phyloP scores from a whole-genome alignment of 2,329 filamentous ascomycete species.

The Hirsutella thompsonii region DNA sequence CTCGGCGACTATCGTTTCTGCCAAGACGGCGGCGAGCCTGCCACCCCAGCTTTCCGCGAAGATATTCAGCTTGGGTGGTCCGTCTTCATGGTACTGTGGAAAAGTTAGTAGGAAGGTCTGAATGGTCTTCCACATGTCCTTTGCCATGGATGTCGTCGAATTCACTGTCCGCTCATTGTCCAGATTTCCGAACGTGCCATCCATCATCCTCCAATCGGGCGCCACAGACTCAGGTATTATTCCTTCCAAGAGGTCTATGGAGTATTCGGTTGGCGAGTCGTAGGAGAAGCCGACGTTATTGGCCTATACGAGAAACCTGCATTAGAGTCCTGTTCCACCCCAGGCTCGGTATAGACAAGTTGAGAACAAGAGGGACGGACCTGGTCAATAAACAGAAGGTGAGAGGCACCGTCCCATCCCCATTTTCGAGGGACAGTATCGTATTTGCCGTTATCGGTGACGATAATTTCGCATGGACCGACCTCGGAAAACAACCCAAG shows the following conservation, averaged over 20 bases:
- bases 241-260: constrained; percentile 32
- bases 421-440: constrained; percentile 45
- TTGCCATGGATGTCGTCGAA: no score
- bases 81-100: constrained; percentile 38
- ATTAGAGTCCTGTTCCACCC: no score
- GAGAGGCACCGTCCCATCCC: constrained; percentile 48
- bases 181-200: no score
- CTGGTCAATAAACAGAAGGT: constrained; percentile 45
- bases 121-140: constrained; percentile 51
- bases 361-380: constrained; percentile 20
- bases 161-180: no score
- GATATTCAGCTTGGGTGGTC: constrained; percentile 46
- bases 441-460: constrained; percentile 32
- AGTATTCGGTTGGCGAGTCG: constrained; percentile 50
- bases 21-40: constrained; percentile 55
- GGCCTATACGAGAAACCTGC: constrained; percentile 31
- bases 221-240: constrained; percentile 29
- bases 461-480: constrained; percentile 39
- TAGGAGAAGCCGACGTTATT: constrained; percentile 59
- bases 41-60: constrained; percentile 62
- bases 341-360: neutral
- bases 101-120: constrained; percentile 47
- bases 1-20: constrained; percentile 44
- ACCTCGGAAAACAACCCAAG: constrained; percentile 49
- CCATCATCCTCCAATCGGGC: constrained; percentile 40